phyloP scores from a whole-genome alignment of 805 yeast genomes.

The Wickerhamomyces queroliae region DNA sequence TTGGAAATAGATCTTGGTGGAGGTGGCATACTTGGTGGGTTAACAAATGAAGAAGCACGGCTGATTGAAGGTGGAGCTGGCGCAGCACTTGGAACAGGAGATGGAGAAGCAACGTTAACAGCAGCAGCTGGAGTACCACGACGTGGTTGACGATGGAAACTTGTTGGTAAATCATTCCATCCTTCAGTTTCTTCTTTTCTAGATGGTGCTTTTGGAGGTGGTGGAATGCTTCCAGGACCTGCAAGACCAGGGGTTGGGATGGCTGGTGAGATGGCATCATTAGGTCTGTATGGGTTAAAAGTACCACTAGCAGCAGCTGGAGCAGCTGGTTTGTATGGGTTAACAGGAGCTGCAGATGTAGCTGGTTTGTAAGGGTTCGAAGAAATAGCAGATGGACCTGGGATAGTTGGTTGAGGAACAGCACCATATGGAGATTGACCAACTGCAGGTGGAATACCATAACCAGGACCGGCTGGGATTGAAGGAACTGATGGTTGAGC shows the following conservation, averaged over 20 bases:
- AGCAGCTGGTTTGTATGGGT: conserved; percentile 23
- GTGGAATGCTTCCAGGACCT: conserved; percentile 20
- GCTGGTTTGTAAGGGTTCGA: conserved; percentile 21
- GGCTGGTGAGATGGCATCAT: conserved; percentile 7
- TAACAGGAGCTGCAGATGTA: conserved; percentile 12
- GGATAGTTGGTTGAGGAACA: conserved; percentile 6
- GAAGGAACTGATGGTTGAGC: conserved; percentile 2
- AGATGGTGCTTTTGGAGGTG: conserved; percentile 20
- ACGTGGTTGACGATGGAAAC: conserved; percentile 33
- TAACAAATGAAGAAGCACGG: conserved; percentile 20
- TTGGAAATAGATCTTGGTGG: conserved; percentile 29
- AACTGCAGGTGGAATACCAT: conserved; percentile 5
- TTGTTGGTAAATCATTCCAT: conserved; percentile 66
- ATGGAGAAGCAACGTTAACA: conserved; percentile 18
- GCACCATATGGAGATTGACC: conserved; percentile 7
- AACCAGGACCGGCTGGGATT: no score
- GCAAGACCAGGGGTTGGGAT: conserved; percentile 25
- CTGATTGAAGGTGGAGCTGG: conserved; percentile 14
- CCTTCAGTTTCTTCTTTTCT: conserved; percentile 51
- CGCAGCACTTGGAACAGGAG: conserved; percentile 23
- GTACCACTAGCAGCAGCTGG: conserved; percentile 21
- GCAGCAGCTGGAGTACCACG: conserved; percentile 43
- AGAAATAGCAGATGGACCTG: conserved; percentile 15
- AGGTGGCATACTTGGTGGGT: conserved; percentile 24
- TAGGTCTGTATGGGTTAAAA: conserved; percentile 30